phyloP scores from a whole-genome alignment of 345 rosid species.

The Moricandia moricandioides region DNA sequence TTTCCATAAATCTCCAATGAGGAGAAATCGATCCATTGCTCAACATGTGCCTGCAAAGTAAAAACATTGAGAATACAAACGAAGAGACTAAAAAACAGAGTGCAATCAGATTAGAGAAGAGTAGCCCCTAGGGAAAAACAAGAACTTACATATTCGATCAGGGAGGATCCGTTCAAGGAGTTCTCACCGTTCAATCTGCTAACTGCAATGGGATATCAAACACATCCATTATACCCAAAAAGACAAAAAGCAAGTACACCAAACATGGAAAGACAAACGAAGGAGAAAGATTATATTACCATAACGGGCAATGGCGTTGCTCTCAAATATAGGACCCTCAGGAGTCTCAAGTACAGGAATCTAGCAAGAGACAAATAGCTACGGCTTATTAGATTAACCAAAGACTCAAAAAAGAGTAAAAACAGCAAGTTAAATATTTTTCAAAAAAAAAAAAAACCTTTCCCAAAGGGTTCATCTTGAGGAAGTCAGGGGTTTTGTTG shows the following conservation, averaged over 20 bases:
- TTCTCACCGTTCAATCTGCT: constrained; percentile 58
- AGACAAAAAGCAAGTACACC: neutral
- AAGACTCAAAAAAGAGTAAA: neutral
- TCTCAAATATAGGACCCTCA: constrained; percentile 37
- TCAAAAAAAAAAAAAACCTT: no score
- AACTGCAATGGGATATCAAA: constrained; percentile 45
- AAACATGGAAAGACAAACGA: neutral
- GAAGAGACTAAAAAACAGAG: neutral
- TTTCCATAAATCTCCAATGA: constrained; percentile 70
- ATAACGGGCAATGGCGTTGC: constrained; percentile 42
- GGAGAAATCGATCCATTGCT: constrained; percentile 94
- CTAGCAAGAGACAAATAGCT: constrained; percentile 18
- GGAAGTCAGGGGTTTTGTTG: constrained; percentile 74
- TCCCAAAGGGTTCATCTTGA: constrained; percentile 90
- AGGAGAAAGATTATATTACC: constrained; percentile 14
- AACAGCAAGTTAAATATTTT: no score
- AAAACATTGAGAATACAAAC: neutral
- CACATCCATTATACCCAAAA: constrained; percentile 8
- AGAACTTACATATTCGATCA: constrained; percentile 60
- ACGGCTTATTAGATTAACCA: neutral
- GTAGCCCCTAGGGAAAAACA: no score
- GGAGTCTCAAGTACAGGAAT: constrained; percentile 38
- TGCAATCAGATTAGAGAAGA: neutral
- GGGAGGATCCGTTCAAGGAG: constrained; percentile 62
- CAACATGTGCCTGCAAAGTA: constrained; percentile 61